A percentile compares a stretch with the other conserved stretches of the same genome.
Conservation (phyloP, 2,329 filamentous ascomycete species). For the Emericellopsis atlantica region DNA sequence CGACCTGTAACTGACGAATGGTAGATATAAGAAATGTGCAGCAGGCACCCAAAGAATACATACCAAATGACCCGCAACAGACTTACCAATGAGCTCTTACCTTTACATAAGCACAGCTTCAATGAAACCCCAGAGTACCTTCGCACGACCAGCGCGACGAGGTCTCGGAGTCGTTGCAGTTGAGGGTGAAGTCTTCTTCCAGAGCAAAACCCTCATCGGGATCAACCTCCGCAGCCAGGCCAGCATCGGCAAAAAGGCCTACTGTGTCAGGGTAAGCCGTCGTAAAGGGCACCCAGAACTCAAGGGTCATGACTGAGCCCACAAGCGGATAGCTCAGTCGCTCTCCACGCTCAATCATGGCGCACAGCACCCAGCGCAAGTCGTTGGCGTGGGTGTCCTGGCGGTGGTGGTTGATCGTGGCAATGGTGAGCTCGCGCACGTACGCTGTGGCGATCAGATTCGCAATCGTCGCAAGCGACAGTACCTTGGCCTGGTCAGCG, state of each 20-base stretch:
- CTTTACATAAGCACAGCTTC: too few relatives aligned
- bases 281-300: conserved; percentile 19
- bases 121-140: background rate
- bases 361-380: conserved; percentile 19
- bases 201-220: background rate
- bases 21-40: too few relatives aligned
- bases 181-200: background rate
- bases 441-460: conserved; percentile 21
- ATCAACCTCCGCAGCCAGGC: conserved; percentile 10
- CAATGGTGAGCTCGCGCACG: conserved; percentile 9
- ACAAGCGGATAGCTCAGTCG: conserved; percentile 3
- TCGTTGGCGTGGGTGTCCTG: conserved; percentile 9
- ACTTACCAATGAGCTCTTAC: too few relatives aligned
- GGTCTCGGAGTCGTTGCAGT: background rate
- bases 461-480: conserved; percentile 20
- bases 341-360: conserved; percentile 7
- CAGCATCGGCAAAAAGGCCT: conserved; percentile 15
- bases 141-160: background rate
- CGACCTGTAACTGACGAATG: too few relatives aligned
- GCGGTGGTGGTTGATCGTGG: too few relatives aligned
- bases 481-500: conserved; percentile 9
- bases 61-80: too few relatives aligned
- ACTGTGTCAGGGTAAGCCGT: conserved; percentile 13
- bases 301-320: conserved; percentile 8
- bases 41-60: too few relatives aligned